Conservation (phyloP, 73 alveolate genomes). For the Paramecium sonneborni region DNA sequence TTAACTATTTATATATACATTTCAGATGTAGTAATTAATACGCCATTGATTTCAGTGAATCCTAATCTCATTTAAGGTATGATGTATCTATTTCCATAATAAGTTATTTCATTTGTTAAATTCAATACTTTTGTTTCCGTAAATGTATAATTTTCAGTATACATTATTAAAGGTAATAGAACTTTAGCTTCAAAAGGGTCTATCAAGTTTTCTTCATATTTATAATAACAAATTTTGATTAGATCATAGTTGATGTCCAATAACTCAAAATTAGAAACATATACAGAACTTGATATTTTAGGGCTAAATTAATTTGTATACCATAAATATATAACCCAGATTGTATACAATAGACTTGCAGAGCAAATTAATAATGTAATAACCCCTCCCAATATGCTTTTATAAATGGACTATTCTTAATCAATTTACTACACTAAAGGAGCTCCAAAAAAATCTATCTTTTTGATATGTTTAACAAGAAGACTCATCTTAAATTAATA, state of each 20-base stretch:
- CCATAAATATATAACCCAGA: not conserved
- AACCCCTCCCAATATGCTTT: not conserved
- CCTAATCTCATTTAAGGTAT: not conserved
- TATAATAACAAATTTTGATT: not conserved
- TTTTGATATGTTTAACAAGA: too few species aligned
- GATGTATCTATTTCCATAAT: not conserved
- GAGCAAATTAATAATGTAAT: not conserved
- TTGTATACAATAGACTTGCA: not conserved
- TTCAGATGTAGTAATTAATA: not conserved
- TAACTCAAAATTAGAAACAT: not conserved
- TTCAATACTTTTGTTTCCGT: not conserved
- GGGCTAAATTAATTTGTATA: not conserved
- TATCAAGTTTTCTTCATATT: not conserved
- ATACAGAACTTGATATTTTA: not conserved
- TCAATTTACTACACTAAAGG: not conserved
- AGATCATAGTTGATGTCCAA: not conserved
- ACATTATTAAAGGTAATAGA: not conserved
- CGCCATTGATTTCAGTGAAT: not conserved
- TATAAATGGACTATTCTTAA: not conserved
- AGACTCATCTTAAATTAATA: too few species aligned
- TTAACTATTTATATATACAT: not conserved
- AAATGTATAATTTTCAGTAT: not conserved
- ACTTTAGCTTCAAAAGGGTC: not conserved
- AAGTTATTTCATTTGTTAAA: not conserved
- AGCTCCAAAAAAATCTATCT: not conserved